A percentile compares a stretch with the other conserved stretches of the same genome.
Evolutionary conservation across 1,139 yeast species (phyloP).

Genomic region (Pichia sp.): DNA sequence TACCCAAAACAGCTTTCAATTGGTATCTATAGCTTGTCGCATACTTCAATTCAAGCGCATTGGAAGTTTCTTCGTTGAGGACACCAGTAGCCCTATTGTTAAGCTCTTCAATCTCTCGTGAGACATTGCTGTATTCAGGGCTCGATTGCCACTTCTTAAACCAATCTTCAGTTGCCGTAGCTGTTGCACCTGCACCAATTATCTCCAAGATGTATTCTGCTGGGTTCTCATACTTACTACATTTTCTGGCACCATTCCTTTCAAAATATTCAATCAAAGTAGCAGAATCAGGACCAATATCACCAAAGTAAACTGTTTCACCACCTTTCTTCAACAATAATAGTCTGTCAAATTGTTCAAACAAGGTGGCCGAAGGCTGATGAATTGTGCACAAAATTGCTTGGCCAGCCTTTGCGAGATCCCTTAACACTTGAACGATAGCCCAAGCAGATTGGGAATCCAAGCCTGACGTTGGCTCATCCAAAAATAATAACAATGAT

Average conservation of each 20-base stretch:
- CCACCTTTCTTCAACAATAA: conserved; percentile 41
- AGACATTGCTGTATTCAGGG: conserved; percentile 9
- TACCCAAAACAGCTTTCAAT: conserved; percentile 32
- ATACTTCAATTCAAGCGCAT: conserved; percentile 28
- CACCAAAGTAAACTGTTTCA: conserved; percentile 52
- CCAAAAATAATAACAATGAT: conserved; percentile 38
- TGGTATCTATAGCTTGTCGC: conserved; percentile 35
- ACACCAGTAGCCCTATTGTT: conserved; percentile 21
- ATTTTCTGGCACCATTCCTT: conserved; percentile 42
- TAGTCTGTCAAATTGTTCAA: conserved; percentile 39
- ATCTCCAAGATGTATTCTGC: conserved; percentile 49
- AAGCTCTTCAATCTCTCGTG: conserved; percentile 21
- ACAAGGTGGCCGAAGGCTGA: conserved; percentile 50
- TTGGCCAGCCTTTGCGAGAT: conserved; percentile 41
- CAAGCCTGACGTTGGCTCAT: conserved; percentile 46
- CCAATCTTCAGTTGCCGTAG: conserved; percentile 38
- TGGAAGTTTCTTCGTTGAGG: conserved; percentile 23
- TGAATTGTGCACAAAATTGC: conserved; percentile 50
- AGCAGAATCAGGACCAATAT: conserved; percentile 43
- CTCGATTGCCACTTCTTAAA: conserved; percentile 33
- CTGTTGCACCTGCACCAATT: conserved; percentile 54
- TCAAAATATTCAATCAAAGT: conserved; percentile 45
- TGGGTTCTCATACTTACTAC: conserved; percentile 42
- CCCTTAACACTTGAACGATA: conserved; percentile 36
- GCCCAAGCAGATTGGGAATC: conserved; percentile 49